Percentiles rank a stretch among this genome's conserved stretches.
These are phyloP conservation scores for Naganishia liquefaciens DNA, from an alignment of 1,284 basidiomycete species.

Conservation along the genomic window DNA sequence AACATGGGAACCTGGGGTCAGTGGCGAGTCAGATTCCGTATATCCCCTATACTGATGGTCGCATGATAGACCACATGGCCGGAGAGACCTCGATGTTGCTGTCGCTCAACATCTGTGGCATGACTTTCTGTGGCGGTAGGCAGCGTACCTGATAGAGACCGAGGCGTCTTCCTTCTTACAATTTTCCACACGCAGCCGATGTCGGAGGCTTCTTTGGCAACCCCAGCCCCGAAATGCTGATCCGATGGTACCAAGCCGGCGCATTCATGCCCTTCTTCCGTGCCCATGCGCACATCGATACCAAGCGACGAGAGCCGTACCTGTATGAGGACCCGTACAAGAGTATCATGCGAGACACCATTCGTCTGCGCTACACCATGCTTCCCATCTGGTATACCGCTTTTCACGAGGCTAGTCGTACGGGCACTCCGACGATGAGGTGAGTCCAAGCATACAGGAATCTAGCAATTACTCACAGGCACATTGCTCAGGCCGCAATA, in stretches of 20 bases:
- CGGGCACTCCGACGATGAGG: conserved; percentile 77
- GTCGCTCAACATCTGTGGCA: conserved; percentile 86
- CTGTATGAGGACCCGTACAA: conserved; percentile 86
- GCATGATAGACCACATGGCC: conserved; percentile 72
- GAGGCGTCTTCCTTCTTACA: too few species aligned
- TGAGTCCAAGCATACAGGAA: conserved; percentile 47
- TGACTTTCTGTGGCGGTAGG: conserved; percentile 88
- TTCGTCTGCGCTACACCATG: conserved; percentile 83
- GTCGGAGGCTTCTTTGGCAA: conserved; percentile 99
- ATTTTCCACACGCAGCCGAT: conserved; percentile 64
- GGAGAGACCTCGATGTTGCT: conserved; percentile 93
- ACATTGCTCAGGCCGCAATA: conserved; percentile 75
- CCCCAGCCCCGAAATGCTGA: conserved; percentile 88
- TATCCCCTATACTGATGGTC: background rate
- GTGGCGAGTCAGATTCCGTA: background rate
- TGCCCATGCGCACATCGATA: conserved; percentile 97
- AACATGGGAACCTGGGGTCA: conserved; percentile 89
- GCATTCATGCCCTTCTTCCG: conserved; percentile 97
- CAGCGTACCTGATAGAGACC: conserved; percentile 24
- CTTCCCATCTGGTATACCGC: conserved; percentile 96
- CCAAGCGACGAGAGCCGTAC: conserved; percentile 95
- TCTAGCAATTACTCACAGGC: background rate
- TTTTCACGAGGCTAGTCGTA: conserved; percentile 80
- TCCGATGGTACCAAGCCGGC: conserved; percentile 96
- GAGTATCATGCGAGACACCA: conserved; percentile 72